Base-by-base conservation (phyloP, 148 eudicot genomes). In the Linanthus parryae region DNA sequence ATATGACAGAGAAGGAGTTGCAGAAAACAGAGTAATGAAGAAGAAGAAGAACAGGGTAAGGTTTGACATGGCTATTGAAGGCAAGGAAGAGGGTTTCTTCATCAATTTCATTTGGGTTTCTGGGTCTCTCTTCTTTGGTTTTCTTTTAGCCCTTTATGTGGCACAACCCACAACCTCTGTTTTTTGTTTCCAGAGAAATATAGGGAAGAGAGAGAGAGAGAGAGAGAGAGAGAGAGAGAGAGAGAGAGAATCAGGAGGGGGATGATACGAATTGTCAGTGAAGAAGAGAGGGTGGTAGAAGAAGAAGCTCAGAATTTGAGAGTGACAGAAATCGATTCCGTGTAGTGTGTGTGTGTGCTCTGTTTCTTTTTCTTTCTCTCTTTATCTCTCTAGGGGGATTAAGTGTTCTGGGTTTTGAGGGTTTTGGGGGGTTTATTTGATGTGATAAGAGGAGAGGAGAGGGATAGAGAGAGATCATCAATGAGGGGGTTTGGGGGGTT, bases 1-100 rank as follows among this genome's bases (percentile, higher is more conserved):
- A 30, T 77, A 79, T 8, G 97, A 71, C 45, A 70, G 44, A 37
- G 74, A 72, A 43, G 57, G 44, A 51, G 58, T 44, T 0, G 58
- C 49, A 50, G 46, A 58, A 8, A 45, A 62, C 20, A 82, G 30
- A 40, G 73, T 30, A 20, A 46, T 17, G 37, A 54, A 59, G 34
- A 70, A 22, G 50, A 68, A 27, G 36, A 29, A 34, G 44, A 54
- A 39, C 28, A 27, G 41, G 20, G 27, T 20, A 45, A 46, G 53
- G 38, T 36, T 43, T 21, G 40, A 41, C 68, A 69, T 64, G 36
- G 21, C 28, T 53, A 52, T 21, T 33, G 36, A 56, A 46, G 34
- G 62, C 53, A 43, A 35, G 44, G 8, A 18, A 44, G 15, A 33
- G 48, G 48, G 6, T 28, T 36, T 48, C 17, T 62, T 15, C 33